Percentiles rank a stretch among this genome's conserved stretches.
These are phyloP conservation scores for Termitomyces sp. DNA, from an alignment of 768 basidiomycete species.

Conservation along the genomic window DNA sequence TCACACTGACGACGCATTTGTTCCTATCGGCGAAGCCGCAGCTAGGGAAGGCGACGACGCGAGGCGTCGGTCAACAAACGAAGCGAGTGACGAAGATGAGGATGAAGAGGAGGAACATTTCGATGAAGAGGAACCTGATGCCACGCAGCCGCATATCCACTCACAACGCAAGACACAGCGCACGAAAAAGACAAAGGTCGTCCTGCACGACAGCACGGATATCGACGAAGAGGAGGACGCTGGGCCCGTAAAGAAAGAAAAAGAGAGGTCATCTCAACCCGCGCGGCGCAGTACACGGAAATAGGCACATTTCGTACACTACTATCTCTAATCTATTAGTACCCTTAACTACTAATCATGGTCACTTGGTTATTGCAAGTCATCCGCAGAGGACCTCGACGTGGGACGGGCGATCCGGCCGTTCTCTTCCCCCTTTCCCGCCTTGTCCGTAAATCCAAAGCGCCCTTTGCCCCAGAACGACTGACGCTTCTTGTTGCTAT, in stretches of 20 bases:
- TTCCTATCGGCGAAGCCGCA: constrained; percentile 65
- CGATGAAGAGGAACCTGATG: constrained; percentile 36
- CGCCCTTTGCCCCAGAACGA: constrained; percentile 84
- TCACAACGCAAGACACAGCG: constrained; percentile 21
- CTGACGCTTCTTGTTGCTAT: constrained; percentile 54
- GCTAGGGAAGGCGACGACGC: constrained; percentile 54
- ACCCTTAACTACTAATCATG: not conserved
- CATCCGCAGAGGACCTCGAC: not conserved
- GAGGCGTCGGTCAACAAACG: constrained; percentile 24
- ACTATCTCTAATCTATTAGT: constrained; percentile 7
- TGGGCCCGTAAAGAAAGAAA: constrained; percentile 13
- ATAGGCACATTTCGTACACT: constrained; percentile 5
- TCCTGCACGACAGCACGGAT: constrained; percentile 26
- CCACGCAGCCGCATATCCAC: constrained; percentile 13
- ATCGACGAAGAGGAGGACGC: constrained; percentile 20
- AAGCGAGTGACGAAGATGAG: constrained; percentile 22
- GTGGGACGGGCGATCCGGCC: constrained; percentile 33
- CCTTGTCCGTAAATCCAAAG: constrained; percentile 75
- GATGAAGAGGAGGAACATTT: constrained; percentile 40
- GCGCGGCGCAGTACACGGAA: constrained; percentile 13
- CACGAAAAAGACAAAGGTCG: constrained; percentile 22
- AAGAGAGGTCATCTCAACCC: constrained; percentile 3
- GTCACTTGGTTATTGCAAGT: not conserved
- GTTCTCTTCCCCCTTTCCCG: constrained; percentile 29
- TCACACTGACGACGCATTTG: constrained; percentile 37